Percentiles rank a stretch among this genome's conserved stretches.
Evolutionary conservation across 2,329 filamentous ascomycete genomes (phyloP).

Genomic region (Fusarium sacchari): DNA sequence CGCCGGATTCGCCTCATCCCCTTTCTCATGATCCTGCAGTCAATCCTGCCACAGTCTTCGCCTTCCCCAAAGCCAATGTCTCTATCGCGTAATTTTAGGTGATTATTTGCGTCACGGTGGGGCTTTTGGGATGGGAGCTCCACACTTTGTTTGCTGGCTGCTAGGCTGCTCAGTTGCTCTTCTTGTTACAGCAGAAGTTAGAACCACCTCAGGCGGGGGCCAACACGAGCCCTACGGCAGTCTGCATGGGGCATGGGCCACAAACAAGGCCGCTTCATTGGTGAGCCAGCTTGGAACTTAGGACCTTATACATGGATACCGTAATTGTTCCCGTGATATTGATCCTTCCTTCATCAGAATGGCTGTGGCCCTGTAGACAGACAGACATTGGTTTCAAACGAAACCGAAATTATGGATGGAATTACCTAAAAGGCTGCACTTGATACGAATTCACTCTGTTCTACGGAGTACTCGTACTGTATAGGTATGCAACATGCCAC

Average conservation of each 20-base stretch:
- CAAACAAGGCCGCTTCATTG: background rate
- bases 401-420: background rate
- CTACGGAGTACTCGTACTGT: too few species aligned
- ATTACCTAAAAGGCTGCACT: background rate
- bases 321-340: background rate
- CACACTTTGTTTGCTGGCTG: conserved; percentile 12
- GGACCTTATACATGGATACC: background rate
- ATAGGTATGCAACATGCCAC: background rate
- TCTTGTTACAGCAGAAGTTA: background rate
- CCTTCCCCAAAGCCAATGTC: background rate
- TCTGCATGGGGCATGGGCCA: background rate
- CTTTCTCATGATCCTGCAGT: background rate
- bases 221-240: conserved; percentile 12
- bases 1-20: background rate
- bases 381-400: background rate
- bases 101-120: conserved; percentile 37
- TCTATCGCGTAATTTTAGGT: conserved; percentile 31
- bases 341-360: background rate
- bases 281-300: background rate
- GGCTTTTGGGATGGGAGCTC: background rate
- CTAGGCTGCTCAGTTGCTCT: too few species aligned
- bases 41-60: background rate
- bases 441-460: background rate
- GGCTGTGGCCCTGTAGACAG: background rate
- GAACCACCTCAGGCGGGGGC: background rate